Percentiles rank a stretch among this genome's conserved stretches.
Conservation (phyloP, 2,329 filamentous ascomycete genomes). For the Curvularia verruculosa region DNA sequence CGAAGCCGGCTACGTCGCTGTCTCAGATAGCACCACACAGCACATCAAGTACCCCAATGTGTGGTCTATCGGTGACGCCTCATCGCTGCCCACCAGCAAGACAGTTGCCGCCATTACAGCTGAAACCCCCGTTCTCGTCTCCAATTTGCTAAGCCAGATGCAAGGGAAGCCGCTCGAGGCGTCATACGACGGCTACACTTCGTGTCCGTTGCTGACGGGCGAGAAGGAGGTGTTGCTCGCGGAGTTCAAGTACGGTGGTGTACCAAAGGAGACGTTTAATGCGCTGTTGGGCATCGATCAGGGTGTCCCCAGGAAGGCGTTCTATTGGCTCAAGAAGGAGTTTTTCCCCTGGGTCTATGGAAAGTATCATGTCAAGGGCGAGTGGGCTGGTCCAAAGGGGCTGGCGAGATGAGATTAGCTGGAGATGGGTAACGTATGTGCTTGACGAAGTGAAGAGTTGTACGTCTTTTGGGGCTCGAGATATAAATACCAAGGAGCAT, state of each 20-base stretch:
- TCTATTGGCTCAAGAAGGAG: slow-evolving; percentile 69
- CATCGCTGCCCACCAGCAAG: slow-evolving; percentile 48
- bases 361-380: slow-evolving; percentile 65
- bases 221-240: slow-evolving; percentile 68
- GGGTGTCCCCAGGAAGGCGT: slow-evolving; percentile 59
- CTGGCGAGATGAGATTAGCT: slow-evolving; percentile 47
- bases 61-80: slow-evolving; percentile 50
- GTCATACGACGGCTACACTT: slow-evolving; percentile 49
- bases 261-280: slow-evolving; percentile 68
- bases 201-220: slow-evolving; percentile 51
- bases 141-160: slow-evolving; percentile 41
- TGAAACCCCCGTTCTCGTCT: slow-evolving; percentile 45
- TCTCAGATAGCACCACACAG: slow-evolving; percentile 43
- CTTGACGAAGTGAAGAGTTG: background rate
- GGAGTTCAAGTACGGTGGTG: slow-evolving; percentile 69
- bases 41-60: slow-evolving; percentile 49
- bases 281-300: slow-evolving; percentile 63
- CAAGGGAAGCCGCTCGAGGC: slow-evolving; percentile 34
- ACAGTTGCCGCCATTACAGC: slow-evolving; percentile 49
- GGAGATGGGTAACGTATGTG: background rate
- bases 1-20: slow-evolving; percentile 47
- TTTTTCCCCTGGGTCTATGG: slow-evolving; percentile 72
- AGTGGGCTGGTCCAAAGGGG: slow-evolving; percentile 66
- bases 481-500: background rate
- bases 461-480: background rate